These are phyloP conservation scores for Pseudogymnoascus sp. DNA, from an alignment of 2,329 filamentous ascomycete species.

Conservation along the genomic window DNA sequence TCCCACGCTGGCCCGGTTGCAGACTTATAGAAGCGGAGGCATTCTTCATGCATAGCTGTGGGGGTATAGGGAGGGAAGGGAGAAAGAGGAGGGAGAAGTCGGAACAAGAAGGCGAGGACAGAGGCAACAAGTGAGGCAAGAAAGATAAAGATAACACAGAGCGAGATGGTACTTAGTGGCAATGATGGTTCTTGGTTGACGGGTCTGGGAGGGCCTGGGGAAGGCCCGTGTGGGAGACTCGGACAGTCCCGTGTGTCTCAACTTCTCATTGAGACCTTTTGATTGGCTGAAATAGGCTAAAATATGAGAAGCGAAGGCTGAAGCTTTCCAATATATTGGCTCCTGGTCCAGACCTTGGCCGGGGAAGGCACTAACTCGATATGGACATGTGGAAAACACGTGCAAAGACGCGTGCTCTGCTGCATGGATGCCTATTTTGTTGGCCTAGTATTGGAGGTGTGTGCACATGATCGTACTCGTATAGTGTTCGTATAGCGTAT, in stretches of 20 bases:
- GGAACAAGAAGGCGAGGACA: background rate
- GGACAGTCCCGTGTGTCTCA: background rate
- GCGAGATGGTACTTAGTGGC: background rate
- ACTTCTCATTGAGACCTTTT: background rate
- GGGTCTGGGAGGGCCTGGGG: background rate
- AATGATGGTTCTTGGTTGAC: background rate
- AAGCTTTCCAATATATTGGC: slow-evolving; percentile 2
- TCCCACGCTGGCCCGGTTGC: background rate
- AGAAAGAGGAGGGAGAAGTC: background rate
- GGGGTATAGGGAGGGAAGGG: background rate
- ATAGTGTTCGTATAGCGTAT: background rate
- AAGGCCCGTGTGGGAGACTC: background rate
- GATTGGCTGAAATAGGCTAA: background rate
- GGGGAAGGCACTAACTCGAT: background rate
- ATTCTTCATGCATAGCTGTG: background rate
- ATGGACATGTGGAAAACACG: background rate
- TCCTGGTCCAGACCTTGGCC: background rate
- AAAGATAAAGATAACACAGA: background rate
- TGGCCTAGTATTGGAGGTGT: background rate
- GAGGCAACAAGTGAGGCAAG: background rate
- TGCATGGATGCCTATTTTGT: background rate
- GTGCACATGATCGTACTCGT: background rate
- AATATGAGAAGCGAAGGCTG: background rate
- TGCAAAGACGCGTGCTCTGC: background rate
- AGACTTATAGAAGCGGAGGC: background rate